These are phyloP conservation scores for Aspergillus terreus DNA, from an alignment of 2,329 filamentous ascomycete species.

Conservation along the genomic window DNA sequence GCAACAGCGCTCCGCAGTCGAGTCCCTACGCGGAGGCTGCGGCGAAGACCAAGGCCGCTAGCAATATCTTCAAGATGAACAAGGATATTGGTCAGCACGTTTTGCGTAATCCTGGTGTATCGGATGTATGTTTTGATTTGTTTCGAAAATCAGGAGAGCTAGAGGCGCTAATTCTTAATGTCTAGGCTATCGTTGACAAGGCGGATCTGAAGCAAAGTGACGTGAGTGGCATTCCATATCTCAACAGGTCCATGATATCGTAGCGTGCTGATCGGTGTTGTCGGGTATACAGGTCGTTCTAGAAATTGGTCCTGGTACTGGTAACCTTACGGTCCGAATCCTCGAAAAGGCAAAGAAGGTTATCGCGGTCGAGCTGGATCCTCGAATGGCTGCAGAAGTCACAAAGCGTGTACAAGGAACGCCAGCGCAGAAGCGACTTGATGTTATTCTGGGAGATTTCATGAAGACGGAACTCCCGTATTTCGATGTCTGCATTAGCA, in stretches of 20 bases:
- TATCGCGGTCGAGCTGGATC: slow-evolving; percentile 88
- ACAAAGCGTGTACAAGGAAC: slow-evolving; percentile 91
- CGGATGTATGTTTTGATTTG: slow-evolving; percentile 46
- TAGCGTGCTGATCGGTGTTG: background rate
- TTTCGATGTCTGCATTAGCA: slow-evolving; percentile 81
- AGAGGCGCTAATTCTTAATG: background rate
- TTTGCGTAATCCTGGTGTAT: slow-evolving; percentile 84
- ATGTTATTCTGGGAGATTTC: slow-evolving; percentile 85
- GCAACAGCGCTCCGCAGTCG: slow-evolving; percentile 43
- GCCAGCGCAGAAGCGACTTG: slow-evolving; percentile 75
- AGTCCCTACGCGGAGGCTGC: slow-evolving; percentile 40
- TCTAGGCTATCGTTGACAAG: slow-evolving; percentile 67
- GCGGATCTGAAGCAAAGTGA: slow-evolving; percentile 85
- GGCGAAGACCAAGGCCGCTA: slow-evolving; percentile 52
- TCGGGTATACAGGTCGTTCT: slow-evolving; percentile 63
- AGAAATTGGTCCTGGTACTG: slow-evolving; percentile 87
- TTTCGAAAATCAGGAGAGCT: background rate
- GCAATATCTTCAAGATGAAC: slow-evolving; percentile 98
- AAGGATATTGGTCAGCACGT: slow-evolving; percentile 87
- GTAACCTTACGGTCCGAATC: slow-evolving; percentile 85
- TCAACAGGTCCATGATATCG: background rate
- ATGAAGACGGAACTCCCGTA: slow-evolving; percentile 80
- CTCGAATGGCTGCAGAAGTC: slow-evolving; percentile 92
- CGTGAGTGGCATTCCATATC: slow-evolving; percentile 29
- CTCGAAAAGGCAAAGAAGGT: slow-evolving; percentile 80